Evolutionary conservation across 371 early-diverging fungal genomes (phyloP).

Genomic region (Actinomortierella ambigua): DNA sequence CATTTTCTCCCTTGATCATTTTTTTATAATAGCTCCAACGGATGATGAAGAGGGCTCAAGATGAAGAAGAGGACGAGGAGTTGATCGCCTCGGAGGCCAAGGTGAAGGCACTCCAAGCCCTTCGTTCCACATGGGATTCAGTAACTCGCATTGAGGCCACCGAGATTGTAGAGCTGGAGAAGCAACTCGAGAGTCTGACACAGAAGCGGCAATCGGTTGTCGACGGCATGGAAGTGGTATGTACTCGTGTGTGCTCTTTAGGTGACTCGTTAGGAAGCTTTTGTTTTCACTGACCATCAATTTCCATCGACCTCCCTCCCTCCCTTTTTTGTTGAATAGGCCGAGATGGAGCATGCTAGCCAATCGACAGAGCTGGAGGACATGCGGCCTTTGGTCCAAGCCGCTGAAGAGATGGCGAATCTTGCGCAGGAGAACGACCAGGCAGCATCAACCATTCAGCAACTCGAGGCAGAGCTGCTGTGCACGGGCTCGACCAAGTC

Average conservation of each 20-base stretch:
- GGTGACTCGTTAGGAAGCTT: background rate
- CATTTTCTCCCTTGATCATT: background rate
- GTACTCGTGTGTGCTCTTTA: background rate
- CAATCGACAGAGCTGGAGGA: constrained; percentile 16
- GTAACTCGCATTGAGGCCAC: constrained; percentile 11
- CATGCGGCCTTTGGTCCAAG: constrained; percentile 15
- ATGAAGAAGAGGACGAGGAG: constrained; percentile 42
- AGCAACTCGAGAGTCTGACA: constrained; percentile 39
- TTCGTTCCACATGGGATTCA: constrained; percentile 31
- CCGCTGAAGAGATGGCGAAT: constrained; percentile 49
- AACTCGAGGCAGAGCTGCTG: constrained; percentile 62
- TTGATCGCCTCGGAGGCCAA: constrained; percentile 32
- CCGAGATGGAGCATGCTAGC: constrained; percentile 15
- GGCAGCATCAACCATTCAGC: constrained; percentile 49
- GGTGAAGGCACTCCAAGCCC: constrained; percentile 41
- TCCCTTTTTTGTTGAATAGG: constrained; percentile 7
- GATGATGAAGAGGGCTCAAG: constrained; percentile 22
- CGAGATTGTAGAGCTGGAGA: constrained; percentile 32
- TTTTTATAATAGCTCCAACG: constrained; percentile 20
- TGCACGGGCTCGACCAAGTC: constrained; percentile 68
- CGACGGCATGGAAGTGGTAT: constrained; percentile 19
- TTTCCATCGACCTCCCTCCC: background rate
- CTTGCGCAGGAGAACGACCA: constrained; percentile 47
- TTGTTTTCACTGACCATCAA: background rate
- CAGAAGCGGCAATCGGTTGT: constrained; percentile 1